These are phyloP conservation scores for Solanum boliviense DNA, from an alignment of 257 asterid species.

Conservation along the genomic window DNA sequence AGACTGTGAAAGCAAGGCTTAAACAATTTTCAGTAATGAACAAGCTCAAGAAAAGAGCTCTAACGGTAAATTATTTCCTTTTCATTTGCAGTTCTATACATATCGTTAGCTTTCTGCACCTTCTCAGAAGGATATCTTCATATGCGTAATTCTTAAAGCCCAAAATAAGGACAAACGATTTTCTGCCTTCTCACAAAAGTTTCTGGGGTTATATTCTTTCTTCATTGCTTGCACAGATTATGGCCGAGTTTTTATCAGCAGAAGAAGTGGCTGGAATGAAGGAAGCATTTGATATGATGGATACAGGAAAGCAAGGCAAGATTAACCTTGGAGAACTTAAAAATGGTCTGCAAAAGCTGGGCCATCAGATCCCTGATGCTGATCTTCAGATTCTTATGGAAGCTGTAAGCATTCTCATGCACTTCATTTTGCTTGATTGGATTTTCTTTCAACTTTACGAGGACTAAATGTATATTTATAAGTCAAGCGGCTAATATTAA, in stretches of 20 bases:
- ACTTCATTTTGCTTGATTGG: background rate
- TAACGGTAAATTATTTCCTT: slow-evolving; percentile 26
- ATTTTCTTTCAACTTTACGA: background rate
- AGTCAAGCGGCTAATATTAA: background rate
- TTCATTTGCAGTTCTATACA: background rate
- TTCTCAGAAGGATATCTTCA: background rate
- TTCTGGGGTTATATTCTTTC: background rate
- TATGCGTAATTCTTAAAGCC: background rate
- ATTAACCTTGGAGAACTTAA: slow-evolving; percentile 42
- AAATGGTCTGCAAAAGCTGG: slow-evolving; percentile 45
- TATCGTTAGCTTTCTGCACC: background rate
- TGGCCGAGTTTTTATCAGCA: slow-evolving; percentile 62
- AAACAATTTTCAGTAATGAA: slow-evolving; percentile 69
- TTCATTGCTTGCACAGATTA: slow-evolving; percentile 29
- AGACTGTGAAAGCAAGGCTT: slow-evolving; percentile 70
- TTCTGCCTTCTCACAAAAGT: background rate
- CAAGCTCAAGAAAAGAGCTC: slow-evolving; percentile 66
- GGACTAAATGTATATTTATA: background rate
- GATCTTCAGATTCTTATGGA: slow-evolving; percentile 67
- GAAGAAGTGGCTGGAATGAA: slow-evolving; percentile 70
- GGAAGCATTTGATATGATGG: slow-evolving; percentile 60
- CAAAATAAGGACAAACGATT: background rate
- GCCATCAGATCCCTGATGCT: slow-evolving; percentile 55
- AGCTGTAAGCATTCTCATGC: slow-evolving; percentile 37
- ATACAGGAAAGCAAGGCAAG: slow-evolving; percentile 42